Evolutionary conservation across 1,284 basidiomycete species (phyloP).

Genomic region (Tylopilus sp.): DNA sequence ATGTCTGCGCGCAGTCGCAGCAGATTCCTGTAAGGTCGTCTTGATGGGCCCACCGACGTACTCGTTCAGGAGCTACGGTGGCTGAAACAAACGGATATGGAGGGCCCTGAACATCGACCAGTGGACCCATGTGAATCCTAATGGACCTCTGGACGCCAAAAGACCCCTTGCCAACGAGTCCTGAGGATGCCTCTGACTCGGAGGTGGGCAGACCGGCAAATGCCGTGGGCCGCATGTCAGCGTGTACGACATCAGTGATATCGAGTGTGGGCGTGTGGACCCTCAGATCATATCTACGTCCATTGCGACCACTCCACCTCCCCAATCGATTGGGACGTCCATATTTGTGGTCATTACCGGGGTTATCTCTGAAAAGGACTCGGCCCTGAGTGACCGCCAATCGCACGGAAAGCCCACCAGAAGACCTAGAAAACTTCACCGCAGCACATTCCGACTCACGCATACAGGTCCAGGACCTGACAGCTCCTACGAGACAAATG

Average conservation of each 20-base stretch:
- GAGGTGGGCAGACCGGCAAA: slow-evolving; percentile 17
- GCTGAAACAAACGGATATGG: background rate
- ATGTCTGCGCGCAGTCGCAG: too few relatives aligned
- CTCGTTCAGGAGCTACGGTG: too few relatives aligned
- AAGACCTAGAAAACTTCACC: background rate
- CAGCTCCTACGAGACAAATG: slow-evolving; percentile 22
- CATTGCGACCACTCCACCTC: slow-evolving; percentile 8
- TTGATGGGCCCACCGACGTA: too few relatives aligned
- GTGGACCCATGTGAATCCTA: background rate
- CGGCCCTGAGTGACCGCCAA: background rate
- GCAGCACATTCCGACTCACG: background rate
- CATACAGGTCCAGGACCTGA: slow-evolving; percentile 1
- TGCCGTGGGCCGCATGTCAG: slow-evolving; percentile 9
- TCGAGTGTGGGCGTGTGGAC: slow-evolving; percentile 5
- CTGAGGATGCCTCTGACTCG: too few relatives aligned
- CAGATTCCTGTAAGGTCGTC: too few relatives aligned
- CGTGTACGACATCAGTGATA: slow-evolving; percentile 1
- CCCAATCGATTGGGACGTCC: slow-evolving; percentile 6
- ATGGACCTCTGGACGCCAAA: background rate
- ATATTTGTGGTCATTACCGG: background rate
- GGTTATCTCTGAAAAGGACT: background rate
- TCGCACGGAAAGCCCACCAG: background rate
- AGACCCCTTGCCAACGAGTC: background rate
- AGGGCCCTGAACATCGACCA: background rate
- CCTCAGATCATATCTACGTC: slow-evolving; percentile 5